A percentile compares a stretch with the other conserved stretches of the same genome.
phyloP scores from a whole-genome alignment of 176 grass and related monocot genomes.

The Alopecurus myosuroides region DNA sequence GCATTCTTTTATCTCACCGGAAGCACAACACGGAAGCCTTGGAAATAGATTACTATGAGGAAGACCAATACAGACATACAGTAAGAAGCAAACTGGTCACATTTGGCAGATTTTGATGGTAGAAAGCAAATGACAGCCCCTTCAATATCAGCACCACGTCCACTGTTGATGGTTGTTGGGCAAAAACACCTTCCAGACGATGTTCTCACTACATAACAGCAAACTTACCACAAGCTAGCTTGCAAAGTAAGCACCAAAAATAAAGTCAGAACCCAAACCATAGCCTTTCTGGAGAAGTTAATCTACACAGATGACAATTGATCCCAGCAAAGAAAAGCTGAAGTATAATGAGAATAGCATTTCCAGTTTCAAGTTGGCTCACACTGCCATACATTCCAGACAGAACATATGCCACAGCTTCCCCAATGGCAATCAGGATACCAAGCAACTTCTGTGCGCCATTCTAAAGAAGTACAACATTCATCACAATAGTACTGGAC shows the following conservation, averaged over 20 bases:
- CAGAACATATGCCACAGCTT: no score
- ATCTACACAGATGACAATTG: slow-evolving; percentile 88
- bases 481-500: no score
- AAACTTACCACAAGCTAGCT: neutral
- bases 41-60: slow-evolving; percentile 88
- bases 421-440: no score
- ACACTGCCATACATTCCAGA: no score
- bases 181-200: slow-evolving; percentile 95
- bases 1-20: slow-evolving; percentile 89
- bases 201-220: slow-evolving; percentile 65
- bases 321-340: slow-evolving; percentile 97
- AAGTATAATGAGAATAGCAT: no score
- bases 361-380: no score
- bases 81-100: slow-evolving; percentile 60
- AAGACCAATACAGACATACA: slow-evolving; percentile 83
- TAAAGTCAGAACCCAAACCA: slow-evolving; percentile 73
- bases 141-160: slow-evolving; percentile 91
- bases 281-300: slow-evolving; percentile 95
- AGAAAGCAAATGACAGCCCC: slow-evolving; percentile 91
- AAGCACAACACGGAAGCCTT: slow-evolving; percentile 87
- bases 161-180: slow-evolving; percentile 89
- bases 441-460: no score
- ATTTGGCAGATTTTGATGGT: slow-evolving; percentile 86
- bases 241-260: neutral
- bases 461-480: no score